Evolutionary conservation across 345 rosid species (phyloP), one percentile per base, ranked within the genome.

Genomic region (Aurinia saxatilis): DNA sequence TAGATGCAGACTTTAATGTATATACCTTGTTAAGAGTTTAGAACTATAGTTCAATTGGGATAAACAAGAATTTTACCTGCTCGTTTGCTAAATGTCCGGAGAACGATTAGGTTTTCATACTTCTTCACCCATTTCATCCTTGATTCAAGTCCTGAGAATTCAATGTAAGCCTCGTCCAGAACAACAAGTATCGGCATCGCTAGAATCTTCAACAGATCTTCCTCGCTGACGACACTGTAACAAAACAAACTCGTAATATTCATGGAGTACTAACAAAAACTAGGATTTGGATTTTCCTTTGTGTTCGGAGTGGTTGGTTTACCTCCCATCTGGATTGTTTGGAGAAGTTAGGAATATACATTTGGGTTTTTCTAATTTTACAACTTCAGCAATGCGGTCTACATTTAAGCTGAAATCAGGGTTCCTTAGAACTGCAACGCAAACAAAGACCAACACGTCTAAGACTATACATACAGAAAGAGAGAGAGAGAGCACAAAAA

Each of bases 311-410:
- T 29, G 27, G 19, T 31, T 31, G 41, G 3, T 19, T 50, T 66
- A 88, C 98, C 99, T 93, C 50, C 97, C 99, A 75, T 93, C 97
- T 27, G 99, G 99, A 73, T 93, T 93, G 70, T 93, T 93, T 10
- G 99, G 97, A 54, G 95, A 87, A 33, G 99, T 93, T 41, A 93
- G 78, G 68, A 93, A 93, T 71, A 90, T 87, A 77, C 96, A 87
- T 78, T 93, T 93, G 16, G 99, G 97, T 53, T 82, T 90, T 65
- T 90, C 96, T 60, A 7, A 60, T 60, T 75, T 71, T 58, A 90
- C 82, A 44, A 70, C 85, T 68, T 82, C 84, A 70, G 81, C 73
- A 13, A 93, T 90, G 60, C 67, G 84, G 60, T 87, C 87, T 50
- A 90, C 78, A 35, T 93, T 78, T 84, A 93, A 77, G 83, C 86